Evolutionary conservation across 164 flowering plant species (phyloP), one percentile per base, ranked within the genome.

Genomic region (Vitis amurensis): DNA sequence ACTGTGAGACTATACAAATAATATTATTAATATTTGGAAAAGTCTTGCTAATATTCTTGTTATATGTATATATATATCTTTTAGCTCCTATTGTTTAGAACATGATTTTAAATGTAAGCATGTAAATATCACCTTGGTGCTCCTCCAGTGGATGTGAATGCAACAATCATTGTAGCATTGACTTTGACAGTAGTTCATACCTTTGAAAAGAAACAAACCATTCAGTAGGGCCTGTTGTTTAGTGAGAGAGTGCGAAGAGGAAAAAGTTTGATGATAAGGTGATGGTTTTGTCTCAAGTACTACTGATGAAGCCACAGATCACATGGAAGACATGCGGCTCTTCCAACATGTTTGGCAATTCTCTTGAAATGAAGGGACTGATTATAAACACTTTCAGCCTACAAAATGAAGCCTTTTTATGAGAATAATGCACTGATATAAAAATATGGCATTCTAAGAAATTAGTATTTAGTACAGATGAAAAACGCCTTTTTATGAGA

Each of bases 321-420:
- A 74, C 82, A 69, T 83, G n/a, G n/a, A 79, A 19, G 79, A 72
- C 86, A 83, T 79, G 48, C n/a, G 85, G 84, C 62, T 81, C 85
- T n/a, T 74, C 80, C 79, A 71, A 71, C 83, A 69, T 76, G 64
- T 55, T 71, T 81, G 63, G 52, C 63, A 52, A 79, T 73, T 71
- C 71, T 78, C 73, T 81, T 85, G 76, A 72, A 85, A 59, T 70
- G 73, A 70, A 74, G 66, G 27, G 77, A 16, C 59, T 85, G 86
- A 67, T 81, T 78, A 81, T 74, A 85, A 57, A 85, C 88, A 59
- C 55, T 56, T 72, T 85, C 88, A 68, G 88, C 88, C 88, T 85
- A 64, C 71, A 78, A 58, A 61, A 8, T 37, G 44, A 0, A 37
- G 44, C 27, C 2, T 1, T 23, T 23, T 23, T 1, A 1, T 23